Evolutionary conservation across 495 filamentous ascomycete species (phyloP).

Genomic region (Penicillium macrosclerotiorum): DNA sequence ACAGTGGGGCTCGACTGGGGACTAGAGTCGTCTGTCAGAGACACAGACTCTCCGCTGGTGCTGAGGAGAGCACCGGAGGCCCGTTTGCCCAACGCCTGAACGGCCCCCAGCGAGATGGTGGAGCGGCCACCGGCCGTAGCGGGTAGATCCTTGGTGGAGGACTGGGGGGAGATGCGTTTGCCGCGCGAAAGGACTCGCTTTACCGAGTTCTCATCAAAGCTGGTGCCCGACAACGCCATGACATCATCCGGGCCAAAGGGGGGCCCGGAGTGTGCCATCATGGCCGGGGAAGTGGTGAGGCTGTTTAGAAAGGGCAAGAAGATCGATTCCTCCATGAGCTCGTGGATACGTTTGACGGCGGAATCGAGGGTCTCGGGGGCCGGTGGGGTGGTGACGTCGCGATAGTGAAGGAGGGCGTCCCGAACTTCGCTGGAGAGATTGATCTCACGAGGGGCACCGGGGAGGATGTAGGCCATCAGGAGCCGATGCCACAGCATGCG

Average conservation of each 20-base stretch:
- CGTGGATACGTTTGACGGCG: slow-evolving; percentile 90
- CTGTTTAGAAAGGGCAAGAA: slow-evolving; percentile 47
- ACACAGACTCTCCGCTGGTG: slow-evolving; percentile 39
- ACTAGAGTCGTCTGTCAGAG: slow-evolving; percentile 50
- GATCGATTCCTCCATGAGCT: slow-evolving; percentile 96
- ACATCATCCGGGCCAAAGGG: slow-evolving; percentile 32
- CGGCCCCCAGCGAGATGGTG: slow-evolving; percentile 33
- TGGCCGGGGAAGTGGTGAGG: slow-evolving; percentile 31
- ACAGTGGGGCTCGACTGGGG: slow-evolving; percentile 42
- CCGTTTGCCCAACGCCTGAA: slow-evolving; percentile 36
- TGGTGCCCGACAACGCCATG: slow-evolving; percentile 31
- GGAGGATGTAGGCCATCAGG: slow-evolving; percentile 50
- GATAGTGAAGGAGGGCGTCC: slow-evolving; percentile 69
- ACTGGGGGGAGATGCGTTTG: slow-evolving; percentile 43
- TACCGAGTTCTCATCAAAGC: slow-evolving; percentile 31
- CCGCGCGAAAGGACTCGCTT: slow-evolving; percentile 34
- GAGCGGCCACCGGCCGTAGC: slow-evolving; percentile 27
- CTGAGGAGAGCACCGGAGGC: slow-evolving; percentile 35
- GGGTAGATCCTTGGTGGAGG: slow-evolving; percentile 40
- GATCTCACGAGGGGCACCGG: slow-evolving; percentile 81
- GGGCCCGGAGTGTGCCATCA: slow-evolving; percentile 30
- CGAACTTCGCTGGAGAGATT: slow-evolving; percentile 88
- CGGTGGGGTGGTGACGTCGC: slow-evolving; percentile 63
- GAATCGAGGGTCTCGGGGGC: slow-evolving; percentile 73
- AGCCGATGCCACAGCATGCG: slow-evolving; percentile 68